These are phyloP conservation scores for Fusarium decemcellulare DNA, from an alignment of 2,329 filamentous ascomycete genomes.

Conservation along the genomic window DNA sequence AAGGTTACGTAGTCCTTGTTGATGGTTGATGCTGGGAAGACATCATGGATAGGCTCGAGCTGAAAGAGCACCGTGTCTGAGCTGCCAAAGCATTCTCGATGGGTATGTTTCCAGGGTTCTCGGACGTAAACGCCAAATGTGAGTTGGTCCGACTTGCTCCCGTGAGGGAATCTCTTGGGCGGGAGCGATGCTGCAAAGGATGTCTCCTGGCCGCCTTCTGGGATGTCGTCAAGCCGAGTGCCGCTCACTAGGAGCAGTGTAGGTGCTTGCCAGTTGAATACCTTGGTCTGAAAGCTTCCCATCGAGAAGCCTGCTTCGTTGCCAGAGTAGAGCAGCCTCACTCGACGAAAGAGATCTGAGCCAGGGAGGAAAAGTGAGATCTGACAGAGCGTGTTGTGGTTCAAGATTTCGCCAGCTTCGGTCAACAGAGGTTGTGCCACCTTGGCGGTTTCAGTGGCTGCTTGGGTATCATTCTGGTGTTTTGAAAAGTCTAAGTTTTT, in stretches of 20 bases:
- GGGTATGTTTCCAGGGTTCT: conserved; percentile 78
- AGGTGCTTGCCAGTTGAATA: conserved; percentile 84
- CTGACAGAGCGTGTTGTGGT: conserved; percentile 75
- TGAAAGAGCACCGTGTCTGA: conserved; percentile 77
- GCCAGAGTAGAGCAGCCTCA: conserved; percentile 79
- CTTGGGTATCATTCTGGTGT: conserved; percentile 52
- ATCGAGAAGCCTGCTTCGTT: conserved; percentile 81
- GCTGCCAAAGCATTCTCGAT: conserved; percentile 78
- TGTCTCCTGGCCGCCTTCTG: conserved; percentile 66
- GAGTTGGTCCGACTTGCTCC: conserved; percentile 65
- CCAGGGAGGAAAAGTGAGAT: conserved; percentile 81
- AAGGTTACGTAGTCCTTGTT: conserved; percentile 80
- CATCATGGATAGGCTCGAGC: conserved; percentile 78
- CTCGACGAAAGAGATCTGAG: conserved; percentile 73
- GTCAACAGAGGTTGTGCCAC: conserved; percentile 64
- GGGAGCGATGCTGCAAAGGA: conserved; percentile 74
- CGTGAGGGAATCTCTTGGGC: conserved; percentile 70
- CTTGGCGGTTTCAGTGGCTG: conserved; percentile 37
- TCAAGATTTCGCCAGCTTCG: conserved; percentile 72
- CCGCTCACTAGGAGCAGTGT: conserved; percentile 81
- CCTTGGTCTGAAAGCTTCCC: conserved; percentile 81
- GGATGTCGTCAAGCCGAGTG: conserved; percentile 66
- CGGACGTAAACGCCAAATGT: conserved; percentile 78
- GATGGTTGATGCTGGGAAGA: conserved; percentile 75
- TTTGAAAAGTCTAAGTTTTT: conserved; percentile 78